Base-by-base conservation (phyloP, 495 filamentous ascomycete genomes). In the Neurospora sp. region DNA sequence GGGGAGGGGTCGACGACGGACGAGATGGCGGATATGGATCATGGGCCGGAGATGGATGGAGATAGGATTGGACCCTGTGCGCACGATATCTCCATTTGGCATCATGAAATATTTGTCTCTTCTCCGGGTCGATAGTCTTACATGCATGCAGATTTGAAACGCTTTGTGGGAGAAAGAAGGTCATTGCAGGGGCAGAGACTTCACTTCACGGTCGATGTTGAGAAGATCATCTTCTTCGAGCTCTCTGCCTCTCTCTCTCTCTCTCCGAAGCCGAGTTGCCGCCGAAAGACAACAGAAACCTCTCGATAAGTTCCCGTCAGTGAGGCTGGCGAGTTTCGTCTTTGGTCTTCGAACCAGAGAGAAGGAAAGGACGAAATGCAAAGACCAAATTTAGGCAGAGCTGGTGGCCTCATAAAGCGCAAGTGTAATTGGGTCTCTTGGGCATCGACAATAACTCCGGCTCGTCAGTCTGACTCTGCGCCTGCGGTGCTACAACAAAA, bases 1-100 rank as follows among this genome's bases (percentile, higher is more conserved):
- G 69, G 75, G 70, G 75, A 79, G 72, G 71, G 71, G 37, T 74
- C 75, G 62, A 72, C 27, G 44, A 72, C 75, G 75, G 72, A 77
- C 27, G 72, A 71, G 41, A 69, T 54, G 14, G 2, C 6, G 62
- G 70, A 76, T 20, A 48, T 59, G 48, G 48, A 59, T 59, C 11
- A 59, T 59, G 48, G 54, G 8, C 27, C 54, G 54, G 54, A 66
- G 54, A 66, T 35, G 27, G 54, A 66, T 37, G 54, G 54, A 66
- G 54, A 7, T 66, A 6, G 14, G 54, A 35, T 14, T 27, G 14
- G 27, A 66, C 54, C 54, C 54, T 66, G 54, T 62, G 54, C 27
- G 6, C 27, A 27, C 54, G 54, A 4, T 35, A 9, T 66, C 27
- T 66, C 27, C 14, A 66, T 18, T 4, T 62, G 27, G 12, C 54